Conservation (phyloP, 202 grass and related monocot species). For the Brachypodium distachyon region DNA sequence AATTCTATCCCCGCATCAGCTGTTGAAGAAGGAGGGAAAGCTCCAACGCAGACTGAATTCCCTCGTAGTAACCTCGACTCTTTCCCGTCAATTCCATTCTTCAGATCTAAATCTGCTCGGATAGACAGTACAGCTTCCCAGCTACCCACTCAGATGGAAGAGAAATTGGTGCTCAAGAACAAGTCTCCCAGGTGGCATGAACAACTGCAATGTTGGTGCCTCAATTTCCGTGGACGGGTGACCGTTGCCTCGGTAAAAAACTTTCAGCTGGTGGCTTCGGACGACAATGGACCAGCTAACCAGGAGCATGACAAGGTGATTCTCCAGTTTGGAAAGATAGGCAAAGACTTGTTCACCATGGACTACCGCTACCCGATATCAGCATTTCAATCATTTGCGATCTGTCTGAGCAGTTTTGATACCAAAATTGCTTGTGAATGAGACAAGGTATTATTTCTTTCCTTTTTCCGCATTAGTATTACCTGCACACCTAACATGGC, state of each 20-base stretch:
- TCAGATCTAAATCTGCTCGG: constrained; percentile 75
- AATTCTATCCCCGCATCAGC: constrained; percentile 81
- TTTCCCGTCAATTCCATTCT: constrained; percentile 63
- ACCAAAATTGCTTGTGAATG: constrained; percentile 99
- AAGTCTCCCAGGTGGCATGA: constrained; percentile 97
- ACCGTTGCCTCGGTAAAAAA: constrained; percentile 99
- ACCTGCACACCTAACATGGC: not conserved
- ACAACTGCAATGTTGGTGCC: constrained; percentile 96
- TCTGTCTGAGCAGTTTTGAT: constrained; percentile 95
- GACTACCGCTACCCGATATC: constrained; percentile 88
- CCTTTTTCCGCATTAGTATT: not conserved
- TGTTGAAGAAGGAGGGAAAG: constrained; percentile 59
- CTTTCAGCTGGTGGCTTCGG: constrained; percentile 90
- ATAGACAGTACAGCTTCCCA: constrained; percentile 32
- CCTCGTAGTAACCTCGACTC: constrained; percentile 47
- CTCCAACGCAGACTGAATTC: constrained; percentile 75
- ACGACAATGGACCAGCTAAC: constrained; percentile 23
- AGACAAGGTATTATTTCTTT: constrained; percentile 17
- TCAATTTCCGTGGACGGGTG: constrained; percentile 91
- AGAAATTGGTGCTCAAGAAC: constrained; percentile 71
- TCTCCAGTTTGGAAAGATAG: constrained; percentile 94
- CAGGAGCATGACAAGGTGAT: constrained; percentile 77
- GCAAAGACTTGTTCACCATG: constrained; percentile 98
- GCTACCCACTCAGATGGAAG: constrained; percentile 32
- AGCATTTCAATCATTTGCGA: constrained; percentile 87